A percentile compares a stretch with the other conserved stretches of the same genome.
phyloP scores from a whole-genome alignment of 352 stramenopile genomes.

The Pythium myriotylum region DNA sequence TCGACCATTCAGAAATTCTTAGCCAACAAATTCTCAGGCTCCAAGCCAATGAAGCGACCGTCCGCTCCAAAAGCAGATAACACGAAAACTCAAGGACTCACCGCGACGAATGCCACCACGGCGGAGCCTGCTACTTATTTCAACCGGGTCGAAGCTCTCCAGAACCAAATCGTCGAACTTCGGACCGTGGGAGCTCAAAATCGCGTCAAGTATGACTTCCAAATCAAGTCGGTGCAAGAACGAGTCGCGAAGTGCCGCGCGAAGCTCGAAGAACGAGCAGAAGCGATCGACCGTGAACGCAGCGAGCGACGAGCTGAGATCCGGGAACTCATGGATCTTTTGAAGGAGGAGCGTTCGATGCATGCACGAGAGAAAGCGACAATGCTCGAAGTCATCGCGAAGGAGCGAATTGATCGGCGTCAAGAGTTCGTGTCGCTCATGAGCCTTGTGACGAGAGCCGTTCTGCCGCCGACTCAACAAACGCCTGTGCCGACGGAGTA shows the following conservation, averaged over 20 bases:
- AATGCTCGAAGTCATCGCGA: conserved; percentile 3
- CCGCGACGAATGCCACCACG: neutral
- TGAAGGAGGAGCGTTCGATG: conserved; percentile 7
- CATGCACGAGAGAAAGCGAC: conserved; percentile 4
- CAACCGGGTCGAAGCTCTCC: too few species aligned
- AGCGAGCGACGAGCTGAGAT: conserved; percentile 5
- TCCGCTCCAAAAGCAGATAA: neutral
- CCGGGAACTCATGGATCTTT: conserved; percentile 5
- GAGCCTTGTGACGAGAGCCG: conserved; percentile 8
- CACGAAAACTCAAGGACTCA: neutral
- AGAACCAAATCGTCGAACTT: neutral
- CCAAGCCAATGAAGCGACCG: neutral
- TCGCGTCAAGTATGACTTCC: neutral
- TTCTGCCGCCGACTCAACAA: neutral
- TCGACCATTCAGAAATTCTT: conserved; percentile 6
- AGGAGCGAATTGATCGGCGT: conserved; percentile 14
- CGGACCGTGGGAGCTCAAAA: neutral
- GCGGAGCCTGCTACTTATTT: too few species aligned
- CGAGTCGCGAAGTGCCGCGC: neutral
- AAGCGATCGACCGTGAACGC: conserved; percentile 7
- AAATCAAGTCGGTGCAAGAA: neutral
- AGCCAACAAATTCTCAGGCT: too few species aligned
- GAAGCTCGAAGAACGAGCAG: neutral
- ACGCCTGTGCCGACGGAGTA: too few species aligned
- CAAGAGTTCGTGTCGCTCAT: conserved; percentile 21